Evolutionary conservation across 2,329 filamentous ascomycete genomes (phyloP).

Genomic region (Arthroderma sp.): DNA sequence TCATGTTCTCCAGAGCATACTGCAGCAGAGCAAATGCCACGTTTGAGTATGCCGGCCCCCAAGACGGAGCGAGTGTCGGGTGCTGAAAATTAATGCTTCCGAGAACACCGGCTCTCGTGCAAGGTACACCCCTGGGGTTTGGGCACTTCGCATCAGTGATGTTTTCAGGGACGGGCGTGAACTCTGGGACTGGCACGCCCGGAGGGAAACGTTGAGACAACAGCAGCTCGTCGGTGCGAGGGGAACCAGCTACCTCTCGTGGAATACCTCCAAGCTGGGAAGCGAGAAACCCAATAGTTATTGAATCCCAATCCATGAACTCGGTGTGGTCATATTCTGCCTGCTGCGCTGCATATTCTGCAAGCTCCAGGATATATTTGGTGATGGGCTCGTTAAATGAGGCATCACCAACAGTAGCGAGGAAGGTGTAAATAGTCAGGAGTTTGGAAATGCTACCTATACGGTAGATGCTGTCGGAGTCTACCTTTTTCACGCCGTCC

Average conservation of each 20-base stretch:
- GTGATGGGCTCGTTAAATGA: conserved; percentile 34
- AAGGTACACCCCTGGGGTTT: not conserved
- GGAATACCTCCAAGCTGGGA: not conserved
- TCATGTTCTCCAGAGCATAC: conserved; percentile 27
- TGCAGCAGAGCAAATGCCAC: conserved; percentile 30
- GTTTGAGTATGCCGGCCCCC: conserved; percentile 28
- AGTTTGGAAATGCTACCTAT: conserved; percentile 38
- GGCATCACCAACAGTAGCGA: conserved; percentile 31
- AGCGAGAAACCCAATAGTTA: conserved; percentile 11
- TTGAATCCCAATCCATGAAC: conserved; percentile 8
- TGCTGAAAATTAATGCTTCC: not conserved
- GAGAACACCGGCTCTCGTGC: conserved; percentile 22
- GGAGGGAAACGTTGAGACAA: not conserved
- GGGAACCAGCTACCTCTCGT: not conserved
- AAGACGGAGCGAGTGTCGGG: conserved; percentile 8
- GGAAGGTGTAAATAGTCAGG: conserved; percentile 33
- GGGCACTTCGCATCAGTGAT: not conserved
- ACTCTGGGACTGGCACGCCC: not conserved
- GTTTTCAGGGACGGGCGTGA: not conserved
- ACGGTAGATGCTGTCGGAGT: conserved; percentile 29
- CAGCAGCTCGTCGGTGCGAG: not conserved
- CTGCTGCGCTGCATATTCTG: conserved; percentile 9
- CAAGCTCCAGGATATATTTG: conserved; percentile 34
- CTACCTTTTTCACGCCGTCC: conserved; percentile 19
- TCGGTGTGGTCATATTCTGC: too few relatives aligned